Conservation (phyloP, 148 eudicot species). For the Cornus controversa region DNA sequence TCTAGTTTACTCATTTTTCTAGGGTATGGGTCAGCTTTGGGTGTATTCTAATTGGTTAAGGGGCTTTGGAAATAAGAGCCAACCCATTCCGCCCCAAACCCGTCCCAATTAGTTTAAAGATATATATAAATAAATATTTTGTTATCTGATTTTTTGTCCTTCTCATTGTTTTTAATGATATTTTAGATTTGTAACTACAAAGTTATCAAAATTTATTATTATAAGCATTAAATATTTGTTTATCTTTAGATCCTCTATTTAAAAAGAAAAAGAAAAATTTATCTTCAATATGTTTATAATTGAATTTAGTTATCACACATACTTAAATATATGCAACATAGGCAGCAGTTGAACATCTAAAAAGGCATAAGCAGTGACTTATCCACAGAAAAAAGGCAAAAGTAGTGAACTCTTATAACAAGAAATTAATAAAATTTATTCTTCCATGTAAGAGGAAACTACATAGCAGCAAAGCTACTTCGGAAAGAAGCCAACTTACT, state of each 20-base stretch:
- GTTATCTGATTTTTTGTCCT: no score
- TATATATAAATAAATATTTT: no score
- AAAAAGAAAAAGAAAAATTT: no score
- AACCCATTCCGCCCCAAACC: background rate
- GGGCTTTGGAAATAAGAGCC: background rate
- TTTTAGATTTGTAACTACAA: no score
- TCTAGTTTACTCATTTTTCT: no score
- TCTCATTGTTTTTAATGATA: no score
- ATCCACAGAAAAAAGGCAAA: background rate
- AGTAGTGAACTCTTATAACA: background rate
- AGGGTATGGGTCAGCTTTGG: no score
- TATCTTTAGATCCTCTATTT: no score
- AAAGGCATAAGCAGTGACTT: background rate
- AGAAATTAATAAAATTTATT: background rate
- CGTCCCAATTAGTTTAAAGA: background rate
- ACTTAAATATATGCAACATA: background rate
- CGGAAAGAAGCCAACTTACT: slow-evolving; percentile 38
- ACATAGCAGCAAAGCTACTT: background rate
- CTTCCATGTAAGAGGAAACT: background rate
- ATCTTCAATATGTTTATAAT: no score
- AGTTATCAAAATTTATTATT: no score
- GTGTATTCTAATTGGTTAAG: no score
- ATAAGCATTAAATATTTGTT: no score
- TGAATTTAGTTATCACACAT: background rate
- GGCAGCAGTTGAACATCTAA: slow-evolving; percentile 7